These are phyloP conservation scores for Penicillium olsonii DNA, from an alignment of 2,329 filamentous ascomycete species.

Conservation along the genomic window DNA sequence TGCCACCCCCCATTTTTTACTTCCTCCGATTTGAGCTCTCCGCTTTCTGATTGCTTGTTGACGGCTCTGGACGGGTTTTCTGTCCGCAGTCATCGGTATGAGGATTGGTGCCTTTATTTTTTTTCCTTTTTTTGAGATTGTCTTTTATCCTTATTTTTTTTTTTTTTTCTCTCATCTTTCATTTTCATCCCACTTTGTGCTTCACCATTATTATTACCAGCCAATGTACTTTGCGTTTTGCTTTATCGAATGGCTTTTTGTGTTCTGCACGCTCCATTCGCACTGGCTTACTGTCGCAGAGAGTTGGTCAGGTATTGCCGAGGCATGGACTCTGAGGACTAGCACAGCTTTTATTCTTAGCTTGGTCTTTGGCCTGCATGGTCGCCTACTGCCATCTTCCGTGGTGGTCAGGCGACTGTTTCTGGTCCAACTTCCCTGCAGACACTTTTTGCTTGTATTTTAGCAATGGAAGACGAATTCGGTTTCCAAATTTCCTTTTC, in stretches of 20 bases:
- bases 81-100: constrained; percentile 2
- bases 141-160: neutral
- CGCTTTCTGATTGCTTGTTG: neutral
- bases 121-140: neutral
- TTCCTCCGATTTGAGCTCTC: neutral
- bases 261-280: constrained; percentile 1
- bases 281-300: neutral
- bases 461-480: constrained; percentile 17
- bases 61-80: constrained; percentile 2
- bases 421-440: constrained; percentile 8
- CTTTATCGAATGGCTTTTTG: constrained; percentile 7
- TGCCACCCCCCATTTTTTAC: neutral
- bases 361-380: constrained; percentile 3
- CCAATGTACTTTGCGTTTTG: constrained; percentile 14
- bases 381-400: too few species aligned
- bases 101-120: neutral
- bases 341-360: neutral
- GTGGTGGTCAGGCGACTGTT: neutral
- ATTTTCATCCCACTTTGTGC: constrained; percentile 13
- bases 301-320: neutral
- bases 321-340: neutral
- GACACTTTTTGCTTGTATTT: constrained; percentile 21
- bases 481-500: constrained; percentile 2
- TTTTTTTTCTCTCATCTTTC: neutral
- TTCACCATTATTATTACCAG: constrained; percentile 11